Conservation (phyloP, 306 rosid genomes). For the Quercus parvula region DNA sequence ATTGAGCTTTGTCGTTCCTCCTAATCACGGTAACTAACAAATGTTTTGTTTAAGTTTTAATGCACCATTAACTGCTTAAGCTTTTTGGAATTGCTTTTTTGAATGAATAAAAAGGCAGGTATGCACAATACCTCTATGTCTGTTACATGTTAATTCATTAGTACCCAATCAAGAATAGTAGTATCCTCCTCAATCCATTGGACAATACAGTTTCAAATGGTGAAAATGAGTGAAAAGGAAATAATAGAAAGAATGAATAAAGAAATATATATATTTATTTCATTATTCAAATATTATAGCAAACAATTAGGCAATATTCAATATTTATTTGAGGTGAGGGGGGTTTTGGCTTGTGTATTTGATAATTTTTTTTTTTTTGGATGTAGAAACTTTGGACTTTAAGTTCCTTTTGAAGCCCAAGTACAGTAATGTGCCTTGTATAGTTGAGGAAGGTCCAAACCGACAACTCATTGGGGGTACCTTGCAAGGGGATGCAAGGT, state of each 20-base stretch:
- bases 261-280: background rate
- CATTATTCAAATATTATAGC: background rate
- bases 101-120: background rate
- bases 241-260: background rate
- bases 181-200: background rate
- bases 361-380: slow-evolving; percentile 17
- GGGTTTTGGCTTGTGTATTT: slow-evolving; percentile 14
- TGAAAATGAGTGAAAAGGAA: background rate
- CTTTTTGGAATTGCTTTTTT: background rate
- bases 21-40: slow-evolving; percentile 83
- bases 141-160: no score
- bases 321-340: background rate
- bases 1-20: slow-evolving; percentile 94
- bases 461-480: slow-evolving; percentile 81
- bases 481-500: slow-evolving; percentile 81
- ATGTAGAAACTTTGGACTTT: slow-evolving; percentile 87
- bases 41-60: background rate
- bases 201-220: background rate
- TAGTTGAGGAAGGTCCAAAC: slow-evolving; percentile 88
- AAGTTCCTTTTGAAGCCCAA: slow-evolving; percentile 88
- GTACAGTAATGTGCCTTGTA: slow-evolving; percentile 59
- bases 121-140: background rate
- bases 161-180: background rate
- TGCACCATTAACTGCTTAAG: background rate
- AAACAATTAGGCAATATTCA: background rate